phyloP scores from a whole-genome alignment of 768 basidiomycete species.

The Termitomyces sp. region DNA sequence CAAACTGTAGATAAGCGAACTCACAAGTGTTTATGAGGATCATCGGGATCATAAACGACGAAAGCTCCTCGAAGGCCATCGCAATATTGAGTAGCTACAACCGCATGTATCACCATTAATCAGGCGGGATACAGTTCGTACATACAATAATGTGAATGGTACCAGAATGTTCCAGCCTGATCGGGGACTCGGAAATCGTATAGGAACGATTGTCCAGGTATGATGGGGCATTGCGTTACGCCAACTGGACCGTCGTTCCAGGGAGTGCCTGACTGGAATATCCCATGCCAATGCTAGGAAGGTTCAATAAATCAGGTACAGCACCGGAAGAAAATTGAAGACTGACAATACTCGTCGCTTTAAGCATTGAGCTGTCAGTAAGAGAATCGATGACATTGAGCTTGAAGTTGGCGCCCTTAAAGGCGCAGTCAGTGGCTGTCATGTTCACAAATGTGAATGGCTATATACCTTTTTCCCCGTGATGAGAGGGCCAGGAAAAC shows the following conservation, averaged over 20 bases:
- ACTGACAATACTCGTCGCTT: conserved; percentile 1
- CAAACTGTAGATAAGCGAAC: neutral
- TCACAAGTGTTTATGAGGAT: conserved; percentile 6
- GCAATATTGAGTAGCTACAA: conserved; percentile 8
- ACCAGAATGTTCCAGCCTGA: conserved; percentile 4
- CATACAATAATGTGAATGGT: conserved; percentile 5
- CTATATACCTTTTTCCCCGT: neutral
- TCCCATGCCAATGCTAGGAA: conserved; percentile 2
- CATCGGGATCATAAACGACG: conserved; percentile 29
- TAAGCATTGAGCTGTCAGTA: neutral
- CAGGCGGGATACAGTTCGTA: neutral
- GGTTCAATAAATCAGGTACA: no score
- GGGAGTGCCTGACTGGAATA: neutral
- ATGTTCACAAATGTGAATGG: neutral
- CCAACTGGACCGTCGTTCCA: conserved; percentile 1
- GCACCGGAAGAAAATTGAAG: no score
- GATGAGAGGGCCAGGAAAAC: conserved; percentile 1
- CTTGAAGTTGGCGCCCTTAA: neutral
- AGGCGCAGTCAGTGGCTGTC: neutral
- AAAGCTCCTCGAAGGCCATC: conserved; percentile 13
- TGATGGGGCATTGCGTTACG: conserved; percentile 1
- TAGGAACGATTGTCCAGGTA: conserved; percentile 1
- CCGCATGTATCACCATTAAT: no score
- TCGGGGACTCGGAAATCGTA: neutral
- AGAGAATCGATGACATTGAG: conserved; percentile 1